Base-by-base conservation (phyloP, 805 yeast genomes). In the Metschnikowia koreensis region DNA sequence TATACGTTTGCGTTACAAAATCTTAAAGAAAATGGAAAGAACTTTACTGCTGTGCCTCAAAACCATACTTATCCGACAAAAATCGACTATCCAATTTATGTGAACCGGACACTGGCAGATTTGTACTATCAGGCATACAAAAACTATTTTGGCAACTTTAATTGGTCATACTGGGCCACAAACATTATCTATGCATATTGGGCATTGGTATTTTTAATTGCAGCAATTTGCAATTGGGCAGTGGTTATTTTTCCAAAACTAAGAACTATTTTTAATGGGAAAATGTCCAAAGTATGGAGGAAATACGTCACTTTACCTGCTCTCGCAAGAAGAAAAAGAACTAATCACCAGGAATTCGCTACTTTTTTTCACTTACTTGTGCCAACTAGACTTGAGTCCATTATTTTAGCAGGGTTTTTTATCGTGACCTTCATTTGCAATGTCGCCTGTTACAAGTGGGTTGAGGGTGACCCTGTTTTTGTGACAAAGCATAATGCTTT, bases 241-340 rank as follows among this genome's bases (percentile, higher is more conserved):
- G 54, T 48, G 46, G 47, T 47, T 17, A 28, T 54, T 6, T 57
- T 57, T 44, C 62, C 62, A 1, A 38, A 48, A 10, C 26, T 51
- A 34, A 42, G 61, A 26, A 39, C 26, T 12, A 7, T 13, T 6
- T 56, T 44, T 47, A 55, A 59, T 7, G 70, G 64, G 50, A 63
- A 66, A 4, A 9, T 66, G 2, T 55, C 72, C 5, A 76, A 71
- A 51, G 51, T 63, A 53, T 57, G 74, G 51, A 63, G 81, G 52
- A 66, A 67, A 15, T 60, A 66, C 38, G 44, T 77, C 7, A 64
- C 73, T 0, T 56, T 74, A 8, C 81, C 82, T n/a, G 76, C 82
- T 0, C 60, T 71, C 6, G 50, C 51, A 22, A 65, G 65, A 1
- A 61, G 51, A 41, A 54, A 61, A 16, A 71, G 67, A 48, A 66